Base-by-base conservation (phyloP, 495 filamentous ascomycete species). In the Penicillium angulare region DNA sequence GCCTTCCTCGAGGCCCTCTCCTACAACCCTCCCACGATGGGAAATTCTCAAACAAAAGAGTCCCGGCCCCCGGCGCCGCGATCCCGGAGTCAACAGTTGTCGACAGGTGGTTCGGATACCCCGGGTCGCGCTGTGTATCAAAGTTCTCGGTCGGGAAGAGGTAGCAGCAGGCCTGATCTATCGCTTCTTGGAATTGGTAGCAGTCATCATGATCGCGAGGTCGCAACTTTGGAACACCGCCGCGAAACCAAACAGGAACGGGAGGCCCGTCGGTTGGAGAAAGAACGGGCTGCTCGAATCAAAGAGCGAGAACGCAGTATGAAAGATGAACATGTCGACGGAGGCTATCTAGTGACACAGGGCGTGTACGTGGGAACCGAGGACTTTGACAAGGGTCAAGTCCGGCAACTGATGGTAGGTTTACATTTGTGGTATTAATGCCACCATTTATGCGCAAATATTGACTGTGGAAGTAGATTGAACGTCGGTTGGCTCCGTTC, bases 301-400 rank as follows among this genome's bases (percentile, higher is more conserved):
- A 89, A 87, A 64, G 93, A 98, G 65, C 79, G 92, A 22, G 92
- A 96, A 69, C 79, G 89, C 64, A 98, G 93, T 65, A 87, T 97
- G 75, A 86, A 78, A 56, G 92, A 97, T 56, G 93, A 97, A 59
- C 82, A 90, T 67, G 87, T 96, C 23, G 93, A 97, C 74, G 93
- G 93, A 24, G 93, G 93, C 23, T 97, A 87, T 72, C 71, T 97
- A 23, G 93, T 97, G 32, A 98, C 93, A 0, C 84, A 96, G 67
- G 93, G 93, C 20, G 86, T 90, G 32, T 98, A 98, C 63, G 91
- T 87, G 6, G 89, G 92, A 3, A 75, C 83, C 15, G 93, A 98
- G 67, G 93, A 98, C 66, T 98, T 90, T 63, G 96, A 84, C 71
- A 97, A 97, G 64, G 74, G 76, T 33, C 77, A 92, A 24, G 93